Conservation (phyloP, 805 yeast species). For the Torulaspora indica region DNA sequence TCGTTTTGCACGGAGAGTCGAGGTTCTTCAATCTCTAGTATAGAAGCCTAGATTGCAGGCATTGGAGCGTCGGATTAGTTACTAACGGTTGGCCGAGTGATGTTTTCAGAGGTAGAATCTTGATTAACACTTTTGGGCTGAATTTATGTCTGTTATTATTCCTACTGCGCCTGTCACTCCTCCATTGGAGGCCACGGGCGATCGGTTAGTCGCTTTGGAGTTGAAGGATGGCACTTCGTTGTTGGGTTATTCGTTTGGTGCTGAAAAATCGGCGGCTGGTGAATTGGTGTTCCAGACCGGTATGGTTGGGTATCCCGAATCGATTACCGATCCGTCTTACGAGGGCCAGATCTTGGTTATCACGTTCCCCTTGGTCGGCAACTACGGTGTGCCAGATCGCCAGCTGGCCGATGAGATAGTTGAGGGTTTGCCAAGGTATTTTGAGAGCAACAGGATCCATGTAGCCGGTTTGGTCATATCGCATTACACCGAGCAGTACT, state of each 20-base stretch:
- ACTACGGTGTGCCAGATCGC: constrained; percentile 98
- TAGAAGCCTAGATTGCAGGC: not conserved
- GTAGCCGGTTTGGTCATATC: constrained; percentile 96
- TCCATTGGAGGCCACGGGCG: constrained; percentile 78
- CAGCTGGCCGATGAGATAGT: constrained; percentile 67
- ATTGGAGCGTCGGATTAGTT: too few relatives aligned
- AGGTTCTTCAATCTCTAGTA: not conserved
- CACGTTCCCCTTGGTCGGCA: constrained; percentile 95
- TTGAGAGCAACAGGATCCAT: constrained; percentile 89
- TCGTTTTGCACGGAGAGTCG: not conserved
- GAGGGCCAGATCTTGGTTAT: constrained; percentile 96
- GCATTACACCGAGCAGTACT: constrained; percentile 92
- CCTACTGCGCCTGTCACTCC: constrained; percentile 85
- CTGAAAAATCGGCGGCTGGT: constrained; percentile 83
- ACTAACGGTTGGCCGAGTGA: not conserved
- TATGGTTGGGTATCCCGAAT: constrained; percentile 99
- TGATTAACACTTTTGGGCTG: not conserved
- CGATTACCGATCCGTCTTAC: constrained; percentile 96
- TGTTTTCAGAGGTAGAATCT: not conserved
- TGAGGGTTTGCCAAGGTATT: constrained; percentile 78
- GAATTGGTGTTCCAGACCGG: constrained; percentile 99
- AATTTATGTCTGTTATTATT: constrained; percentile 37
- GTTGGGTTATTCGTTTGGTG: constrained; percentile 97
- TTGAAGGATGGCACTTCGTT: constrained; percentile 79
- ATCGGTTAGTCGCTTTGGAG: constrained; percentile 81